These are phyloP conservation scores for Candida boidinii DNA, from an alignment of 805 yeast genomes.

Conservation along the genomic window DNA sequence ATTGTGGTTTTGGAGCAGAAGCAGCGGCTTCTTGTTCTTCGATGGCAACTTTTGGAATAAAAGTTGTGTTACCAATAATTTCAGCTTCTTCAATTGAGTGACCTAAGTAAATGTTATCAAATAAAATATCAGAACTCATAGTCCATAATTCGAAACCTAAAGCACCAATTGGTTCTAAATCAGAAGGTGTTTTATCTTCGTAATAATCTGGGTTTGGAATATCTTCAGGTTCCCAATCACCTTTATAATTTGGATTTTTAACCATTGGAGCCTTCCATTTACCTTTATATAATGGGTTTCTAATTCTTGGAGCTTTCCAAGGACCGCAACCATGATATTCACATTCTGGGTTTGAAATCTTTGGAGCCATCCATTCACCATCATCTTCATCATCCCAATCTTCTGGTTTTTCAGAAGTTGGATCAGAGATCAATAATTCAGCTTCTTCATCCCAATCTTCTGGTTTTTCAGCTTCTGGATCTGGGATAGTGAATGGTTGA, in stretches of 20 bases:
- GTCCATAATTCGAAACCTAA: conserved; percentile 89
- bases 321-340: conserved; percentile 66
- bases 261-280: conserved; percentile 67
- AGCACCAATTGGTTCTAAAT: conserved; percentile 64
- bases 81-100: conserved; percentile 84
- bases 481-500: conserved; percentile 55
- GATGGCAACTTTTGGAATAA: conserved; percentile 40
- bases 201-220: conserved; percentile 65
- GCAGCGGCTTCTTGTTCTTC: conserved; percentile 37
- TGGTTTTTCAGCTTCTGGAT: conserved; percentile 63
- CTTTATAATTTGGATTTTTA: conserved; percentile 69
- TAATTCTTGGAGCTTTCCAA: conserved; percentile 63
- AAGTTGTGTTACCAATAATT: conserved; percentile 69
- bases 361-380: conserved; percentile 75
- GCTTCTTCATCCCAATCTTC: conserved; percentile 70
- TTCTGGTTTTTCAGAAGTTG: conserved; percentile 57
- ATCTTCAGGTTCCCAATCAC: conserved; percentile 64
- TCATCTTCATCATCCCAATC: conserved; percentile 90
- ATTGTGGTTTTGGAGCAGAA: conserved; percentile 31
- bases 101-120: conserved; percentile 81
- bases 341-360: conserved; percentile 69
- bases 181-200: conserved; percentile 49
- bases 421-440: conserved; percentile 54
- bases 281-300: conserved; percentile 68
- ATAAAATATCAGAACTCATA: conserved; percentile 64